Percentiles rank a stretch among this genome's conserved stretches.
phyloP scores from a whole-genome alignment of 768 basidiomycete genomes.

The Lentinula raphanica region DNA sequence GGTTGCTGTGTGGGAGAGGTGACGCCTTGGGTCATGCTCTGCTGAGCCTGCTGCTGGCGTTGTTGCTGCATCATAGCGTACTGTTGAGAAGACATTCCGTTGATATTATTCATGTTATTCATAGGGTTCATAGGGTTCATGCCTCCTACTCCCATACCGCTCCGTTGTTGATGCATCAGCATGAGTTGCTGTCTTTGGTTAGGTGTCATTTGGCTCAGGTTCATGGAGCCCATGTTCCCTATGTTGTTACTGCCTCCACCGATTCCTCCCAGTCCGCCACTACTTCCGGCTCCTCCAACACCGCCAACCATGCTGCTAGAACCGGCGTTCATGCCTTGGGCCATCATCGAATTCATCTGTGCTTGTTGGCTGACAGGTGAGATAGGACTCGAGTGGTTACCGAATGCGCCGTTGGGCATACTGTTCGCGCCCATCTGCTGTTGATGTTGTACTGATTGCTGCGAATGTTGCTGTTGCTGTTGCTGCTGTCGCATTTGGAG shows the following conservation, averaged over 20 bases:
- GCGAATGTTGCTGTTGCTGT: slow-evolving; percentile 18
- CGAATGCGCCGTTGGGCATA: background rate
- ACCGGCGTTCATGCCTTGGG: slow-evolving; percentile 15
- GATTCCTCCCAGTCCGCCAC: no score
- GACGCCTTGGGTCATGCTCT: slow-evolving; percentile 9
- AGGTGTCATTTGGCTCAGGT: slow-evolving; percentile 20
- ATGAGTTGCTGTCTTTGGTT: slow-evolving; percentile 17
- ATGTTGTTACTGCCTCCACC: slow-evolving; percentile 18
- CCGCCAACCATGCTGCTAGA: slow-evolving; percentile 24
- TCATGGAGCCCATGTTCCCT: slow-evolving; percentile 24
- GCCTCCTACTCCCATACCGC: slow-evolving; percentile 20
- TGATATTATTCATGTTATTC: slow-evolving; percentile 19
- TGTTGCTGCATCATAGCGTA: slow-evolving; percentile 28
- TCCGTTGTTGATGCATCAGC: slow-evolving; percentile 25
- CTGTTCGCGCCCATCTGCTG: slow-evolving; percentile 11
- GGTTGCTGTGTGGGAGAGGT: slow-evolving; percentile 37
- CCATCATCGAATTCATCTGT: slow-evolving; percentile 15
- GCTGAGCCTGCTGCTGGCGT: slow-evolving; percentile 31
- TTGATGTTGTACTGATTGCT: slow-evolving; percentile 15
- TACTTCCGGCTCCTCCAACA: slow-evolving; percentile 9
- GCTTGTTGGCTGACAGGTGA: slow-evolving; percentile 5
- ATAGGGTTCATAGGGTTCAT: slow-evolving; percentile 17
- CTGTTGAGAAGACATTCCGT: slow-evolving; percentile 29
- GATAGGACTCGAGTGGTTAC: slow-evolving; percentile 11
- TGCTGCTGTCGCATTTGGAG: slow-evolving; percentile 18